Conservation (phyloP, 2,329 filamentous ascomycete genomes). For the Penicillium sp. region DNA sequence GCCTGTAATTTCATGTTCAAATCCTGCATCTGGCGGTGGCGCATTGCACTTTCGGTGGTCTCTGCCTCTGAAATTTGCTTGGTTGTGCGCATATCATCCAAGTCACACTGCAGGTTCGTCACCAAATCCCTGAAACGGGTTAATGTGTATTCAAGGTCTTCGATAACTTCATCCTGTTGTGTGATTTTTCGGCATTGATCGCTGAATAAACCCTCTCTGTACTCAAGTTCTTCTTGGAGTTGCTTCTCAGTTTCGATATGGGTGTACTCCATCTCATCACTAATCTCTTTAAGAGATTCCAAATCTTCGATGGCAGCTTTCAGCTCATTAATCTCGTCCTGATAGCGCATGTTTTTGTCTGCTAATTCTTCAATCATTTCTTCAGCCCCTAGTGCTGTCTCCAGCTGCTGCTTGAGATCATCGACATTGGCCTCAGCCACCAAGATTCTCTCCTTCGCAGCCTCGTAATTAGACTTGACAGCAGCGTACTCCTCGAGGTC, state of each 20-base stretch:
- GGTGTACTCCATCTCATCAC: slow-evolving; percentile 90
- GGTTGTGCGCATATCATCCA: slow-evolving; percentile 89
- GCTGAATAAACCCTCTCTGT: slow-evolving; percentile 77
- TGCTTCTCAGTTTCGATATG: slow-evolving; percentile 92
- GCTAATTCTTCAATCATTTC: slow-evolving; percentile 92
- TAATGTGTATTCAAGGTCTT: slow-evolving; percentile 87
- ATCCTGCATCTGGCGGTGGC: slow-evolving; percentile 93
- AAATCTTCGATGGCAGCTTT: slow-evolving; percentile 80
- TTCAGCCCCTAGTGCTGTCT: slow-evolving; percentile 82
- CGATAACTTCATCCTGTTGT: slow-evolving; percentile 75
- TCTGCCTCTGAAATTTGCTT: slow-evolving; percentile 91
- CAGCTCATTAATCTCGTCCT: slow-evolving; percentile 79
- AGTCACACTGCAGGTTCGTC: slow-evolving; percentile 75
- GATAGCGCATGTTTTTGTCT: slow-evolving; percentile 79
- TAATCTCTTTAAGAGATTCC: slow-evolving; percentile 85
- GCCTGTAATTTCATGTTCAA: slow-evolving; percentile 91
- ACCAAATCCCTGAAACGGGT: slow-evolving; percentile 87
- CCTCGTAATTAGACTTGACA: slow-evolving; percentile 67
- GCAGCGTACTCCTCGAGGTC: slow-evolving; percentile 67
- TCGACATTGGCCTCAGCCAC: slow-evolving; percentile 73
- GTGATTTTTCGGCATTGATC: slow-evolving; percentile 72
- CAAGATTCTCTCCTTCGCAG: slow-evolving; percentile 68
- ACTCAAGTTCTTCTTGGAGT: slow-evolving; percentile 88
- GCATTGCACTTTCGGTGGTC: slow-evolving; percentile 82
- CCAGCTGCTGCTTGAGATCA: slow-evolving; percentile 85